Base-by-base conservation (phyloP, 768 basidiomycete genomes). In the Megacollybia marginata region DNA sequence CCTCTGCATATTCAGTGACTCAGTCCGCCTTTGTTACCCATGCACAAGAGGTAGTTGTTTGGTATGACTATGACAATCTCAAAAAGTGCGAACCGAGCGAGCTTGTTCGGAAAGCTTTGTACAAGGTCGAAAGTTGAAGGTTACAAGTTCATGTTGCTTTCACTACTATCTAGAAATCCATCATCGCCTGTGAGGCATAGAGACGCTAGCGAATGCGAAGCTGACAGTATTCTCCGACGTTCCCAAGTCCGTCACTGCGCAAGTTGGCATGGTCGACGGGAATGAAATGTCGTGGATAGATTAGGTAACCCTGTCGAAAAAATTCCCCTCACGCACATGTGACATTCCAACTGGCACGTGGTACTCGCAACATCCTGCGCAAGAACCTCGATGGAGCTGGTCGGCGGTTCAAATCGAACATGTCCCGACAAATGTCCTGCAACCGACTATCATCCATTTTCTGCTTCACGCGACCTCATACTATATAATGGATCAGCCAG, bases 181-280 rank as follows among this genome's bases (percentile, higher is more conserved):
- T 83, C 79, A 81, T 28, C 23, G 23, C 23, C 23, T 28, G 23
- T 28, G 23, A 65, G 69, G 67, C 76, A 52, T 83, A 82, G 78
- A 69, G 80, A 76, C 80, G 81, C 81, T 82, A 83, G 81, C 80
- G 80, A 83, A 83, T 73, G 80, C 65, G 81, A 79, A 80, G 80
- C 80, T 58, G 59, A 49, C 45, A 48, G 61, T 61, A 40, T 54
- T 82, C 72, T 82, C 49, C 71, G 78, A 80, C 75, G 62, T 49
- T 48, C 47, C 52, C 60, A 36, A 63, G 35, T 65, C 62, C 62
- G 59, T 59, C 66, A 61, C 54, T 55, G 64, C 65, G 61, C 55
- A 51, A 42, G 51, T 51, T 52, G 57, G 57, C 55, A 49, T 47
- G 34, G 53, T 54, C 57, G 55, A 53, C 56, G 57, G 60, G 55